Evolutionary conservation across 345 rosid genomes (phyloP).

Genomic region (Chamaenerion angustifolium): DNA sequence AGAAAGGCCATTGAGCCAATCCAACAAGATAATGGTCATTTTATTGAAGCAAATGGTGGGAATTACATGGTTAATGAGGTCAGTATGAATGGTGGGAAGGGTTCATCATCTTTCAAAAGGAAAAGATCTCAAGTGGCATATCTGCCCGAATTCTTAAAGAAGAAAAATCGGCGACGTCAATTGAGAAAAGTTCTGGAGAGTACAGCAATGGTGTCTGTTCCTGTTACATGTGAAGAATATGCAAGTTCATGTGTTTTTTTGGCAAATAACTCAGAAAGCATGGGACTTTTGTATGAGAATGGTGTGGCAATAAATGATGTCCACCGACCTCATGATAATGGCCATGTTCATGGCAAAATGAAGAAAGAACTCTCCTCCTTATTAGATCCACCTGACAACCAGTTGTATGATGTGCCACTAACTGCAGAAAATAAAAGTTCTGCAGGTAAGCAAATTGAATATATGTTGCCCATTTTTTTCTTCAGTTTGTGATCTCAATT

Average conservation of each 20-base stretch:
- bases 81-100: slow-evolving; percentile 36
- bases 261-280: slow-evolving; percentile 63
- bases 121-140: slow-evolving; percentile 56
- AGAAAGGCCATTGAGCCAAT: slow-evolving; percentile 20
- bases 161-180: slow-evolving; percentile 67
- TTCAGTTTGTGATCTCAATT: background rate
- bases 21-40: slow-evolving; percentile 25
- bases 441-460: slow-evolving; percentile 37
- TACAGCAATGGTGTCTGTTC: slow-evolving; percentile 53
- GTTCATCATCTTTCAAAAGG: slow-evolving; percentile 31
- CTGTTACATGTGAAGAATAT: slow-evolving; percentile 54
- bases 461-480: background rate
- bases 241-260: slow-evolving; percentile 35
- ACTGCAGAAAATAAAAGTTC: slow-evolving; percentile 47
- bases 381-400: slow-evolving; percentile 30
- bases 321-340: slow-evolving; percentile 32
- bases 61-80: slow-evolving; percentile 39
- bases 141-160: slow-evolving; percentile 18
- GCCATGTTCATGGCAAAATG: slow-evolving; percentile 27
- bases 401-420: slow-evolving; percentile 73
- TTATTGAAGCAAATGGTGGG: slow-evolving; percentile 24
- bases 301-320: slow-evolving; percentile 22
- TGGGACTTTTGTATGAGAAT: slow-evolving; percentile 48
- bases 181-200: slow-evolving; percentile 83
- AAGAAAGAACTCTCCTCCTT: slow-evolving; percentile 44